phyloP scores from a whole-genome alignment of 2,329 filamentous ascomycete species.

The Epichloe bromicola region DNA sequence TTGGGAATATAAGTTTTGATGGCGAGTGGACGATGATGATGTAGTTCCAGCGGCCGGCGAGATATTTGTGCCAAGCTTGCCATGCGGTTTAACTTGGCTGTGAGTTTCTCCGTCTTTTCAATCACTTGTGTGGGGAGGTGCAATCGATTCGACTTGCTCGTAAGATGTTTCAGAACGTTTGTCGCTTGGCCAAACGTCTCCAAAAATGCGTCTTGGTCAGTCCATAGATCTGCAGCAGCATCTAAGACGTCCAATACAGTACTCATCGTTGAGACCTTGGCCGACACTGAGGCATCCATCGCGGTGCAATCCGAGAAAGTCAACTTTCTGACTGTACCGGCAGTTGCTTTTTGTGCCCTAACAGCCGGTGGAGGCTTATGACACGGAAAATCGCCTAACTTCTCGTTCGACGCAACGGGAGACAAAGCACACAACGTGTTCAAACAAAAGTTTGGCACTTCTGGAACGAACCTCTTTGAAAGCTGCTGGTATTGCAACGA shows the following conservation, averaged over 20 bases:
- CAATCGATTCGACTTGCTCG: conserved; percentile 34
- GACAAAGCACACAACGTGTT: conserved; percentile 59
- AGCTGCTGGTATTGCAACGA: conserved; percentile 71
- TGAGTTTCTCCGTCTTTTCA: conserved; percentile 28
- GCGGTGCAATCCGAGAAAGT: conserved; percentile 44
- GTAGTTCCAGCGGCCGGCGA: conserved; percentile 72
- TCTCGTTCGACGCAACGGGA: conserved; percentile 35
- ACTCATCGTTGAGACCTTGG: conserved; percentile 47
- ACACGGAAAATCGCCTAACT: conserved; percentile 46
- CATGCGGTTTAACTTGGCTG: conserved; percentile 36
- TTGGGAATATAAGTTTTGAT: conserved; percentile 85
- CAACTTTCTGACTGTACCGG: conserved; percentile 35
- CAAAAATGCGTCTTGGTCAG: conserved; percentile 56
- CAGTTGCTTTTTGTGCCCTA: conserved; percentile 33
- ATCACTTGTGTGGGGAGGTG: conserved; percentile 35
- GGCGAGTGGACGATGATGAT: conserved; percentile 76
- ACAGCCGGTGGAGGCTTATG: conserved; percentile 41
- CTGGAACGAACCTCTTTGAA: conserved; percentile 79
- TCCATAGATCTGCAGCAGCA: conserved; percentile 60
- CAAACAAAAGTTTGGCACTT: conserved; percentile 68
- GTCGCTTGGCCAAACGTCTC: conserved; percentile 63
- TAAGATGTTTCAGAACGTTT: conserved; percentile 47
- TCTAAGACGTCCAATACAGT: conserved; percentile 54
- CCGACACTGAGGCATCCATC: conserved; percentile 20
- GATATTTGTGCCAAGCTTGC: conserved; percentile 48